Evolutionary conservation across 768 basidiomycete species (phyloP).

Genomic region (Naganishia kalamii): DNA sequence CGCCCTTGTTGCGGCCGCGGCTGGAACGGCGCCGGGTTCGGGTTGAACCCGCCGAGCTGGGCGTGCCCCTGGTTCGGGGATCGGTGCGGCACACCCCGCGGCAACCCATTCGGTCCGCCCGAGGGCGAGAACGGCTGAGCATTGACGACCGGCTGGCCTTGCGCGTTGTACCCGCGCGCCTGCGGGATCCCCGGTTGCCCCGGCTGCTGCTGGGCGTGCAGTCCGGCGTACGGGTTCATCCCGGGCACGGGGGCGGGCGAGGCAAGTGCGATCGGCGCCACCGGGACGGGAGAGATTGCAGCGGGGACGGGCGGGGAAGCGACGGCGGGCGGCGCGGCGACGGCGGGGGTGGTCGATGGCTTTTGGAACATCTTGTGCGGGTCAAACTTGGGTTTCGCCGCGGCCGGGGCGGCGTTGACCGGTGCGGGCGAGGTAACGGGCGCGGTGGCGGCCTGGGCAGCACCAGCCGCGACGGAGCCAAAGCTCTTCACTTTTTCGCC

Average conservation of each 20-base stretch:
- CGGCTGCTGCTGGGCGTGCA: slow-evolving; percentile 27
- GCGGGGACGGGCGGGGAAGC: slow-evolving; percentile 37
- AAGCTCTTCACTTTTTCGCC: slow-evolving; percentile 73
- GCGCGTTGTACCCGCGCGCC: slow-evolving; percentile 22
- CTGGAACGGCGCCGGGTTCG: too few relatives aligned
- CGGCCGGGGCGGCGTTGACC: slow-evolving; percentile 26
- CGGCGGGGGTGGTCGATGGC: slow-evolving; percentile 7
- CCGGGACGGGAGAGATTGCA: slow-evolving; percentile 55
- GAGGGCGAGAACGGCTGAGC: neutral
- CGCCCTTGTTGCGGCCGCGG: too few relatives aligned
- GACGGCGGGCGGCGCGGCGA: neutral
- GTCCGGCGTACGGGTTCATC: slow-evolving; percentile 39
- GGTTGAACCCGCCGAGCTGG: slow-evolving; percentile 28
- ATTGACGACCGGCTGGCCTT: slow-evolving; percentile 17
- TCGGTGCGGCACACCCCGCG: slow-evolving; percentile 8
- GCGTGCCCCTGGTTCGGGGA: slow-evolving; percentile 29
- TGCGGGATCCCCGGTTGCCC: slow-evolving; percentile 5
- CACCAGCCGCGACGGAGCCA: slow-evolving; percentile 63
- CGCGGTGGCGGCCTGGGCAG: slow-evolving; percentile 19
- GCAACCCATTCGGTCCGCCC: neutral
- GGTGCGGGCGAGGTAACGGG: slow-evolving; percentile 16
- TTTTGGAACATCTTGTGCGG: slow-evolving; percentile 50
- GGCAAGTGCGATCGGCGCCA: slow-evolving; percentile 57
- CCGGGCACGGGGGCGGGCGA: slow-evolving; percentile 46
- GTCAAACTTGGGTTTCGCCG: slow-evolving; percentile 49